Evolutionary conservation across 139 green algal species (phyloP), one percentile per base, ranked within the genome.

Genomic region (Closterium sp.): DNA sequence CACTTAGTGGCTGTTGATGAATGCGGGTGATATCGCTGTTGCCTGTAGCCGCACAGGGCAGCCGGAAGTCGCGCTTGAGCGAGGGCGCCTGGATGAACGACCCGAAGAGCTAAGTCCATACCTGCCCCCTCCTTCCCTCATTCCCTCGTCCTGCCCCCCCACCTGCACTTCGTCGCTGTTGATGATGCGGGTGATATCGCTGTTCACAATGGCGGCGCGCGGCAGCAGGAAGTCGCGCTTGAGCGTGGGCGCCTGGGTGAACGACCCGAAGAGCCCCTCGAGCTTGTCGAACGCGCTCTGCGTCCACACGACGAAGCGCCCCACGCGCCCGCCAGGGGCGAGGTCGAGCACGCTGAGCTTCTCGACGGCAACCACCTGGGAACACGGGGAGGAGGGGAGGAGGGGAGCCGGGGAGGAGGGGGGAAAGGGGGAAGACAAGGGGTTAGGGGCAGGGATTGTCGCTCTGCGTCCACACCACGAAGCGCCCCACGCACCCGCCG

Each of bases 171-270:
- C 97, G 92, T 99, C 97, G 85, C 92, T 97, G 96, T 99, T 99
- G 96, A 99, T 99, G 38, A 99, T 91, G 86, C 98, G 97, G 12
- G 96, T 95, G 83, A 99, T 95, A 95, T 99, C 98, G 34, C 95
- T 92, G 93, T 99, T 99, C 94, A 96, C 95, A 96, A 99, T 98
- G 34, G 96, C 93, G 81, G 95, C 33, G 89, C 96, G 95, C 3
- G 98, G 98, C 92, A 99, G 95, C 93, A 96, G 97, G 96, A 96
- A 99, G 90, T 97, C 97, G 96, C 98, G 98, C 98, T 99, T 99
- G 87, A 95, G 87, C 92, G 94, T 90, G 34, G 93, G 97, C 34
- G 36, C 23, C 69, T 94, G 94, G 33, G 94, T 92, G 89, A 96
- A 95, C 81, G 92, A 93, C 92, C 94, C 97, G 88, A 97, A 98